These are phyloP conservation scores for Neopestalotiopsis sp. DNA, from an alignment of 2,329 filamentous ascomycete genomes.

Conservation along the genomic window DNA sequence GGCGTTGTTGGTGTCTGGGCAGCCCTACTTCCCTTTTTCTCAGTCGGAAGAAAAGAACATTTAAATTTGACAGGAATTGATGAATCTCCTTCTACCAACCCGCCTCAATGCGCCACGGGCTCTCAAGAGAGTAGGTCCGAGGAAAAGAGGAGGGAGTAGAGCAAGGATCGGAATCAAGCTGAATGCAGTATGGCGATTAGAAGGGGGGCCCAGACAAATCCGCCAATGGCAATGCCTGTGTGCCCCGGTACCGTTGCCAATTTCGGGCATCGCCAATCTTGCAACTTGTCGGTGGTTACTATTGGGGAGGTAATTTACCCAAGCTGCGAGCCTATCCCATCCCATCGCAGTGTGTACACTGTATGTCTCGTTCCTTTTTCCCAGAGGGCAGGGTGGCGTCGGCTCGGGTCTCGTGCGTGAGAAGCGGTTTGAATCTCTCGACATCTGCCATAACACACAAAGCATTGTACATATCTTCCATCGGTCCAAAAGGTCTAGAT, in stretches of 20 bases:
- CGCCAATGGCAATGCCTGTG: conserved; percentile 13
- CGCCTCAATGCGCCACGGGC: not conserved
- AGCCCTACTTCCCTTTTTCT: not conserved
- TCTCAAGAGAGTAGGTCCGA: conserved; percentile 4
- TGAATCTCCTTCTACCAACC: not conserved
- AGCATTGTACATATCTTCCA: not conserved
- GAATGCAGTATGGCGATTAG: not conserved
- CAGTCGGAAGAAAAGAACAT: not conserved
- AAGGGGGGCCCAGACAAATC: not conserved
- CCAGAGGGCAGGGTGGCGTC: not conserved
- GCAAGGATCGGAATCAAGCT: conserved; percentile 8
- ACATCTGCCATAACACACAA: not conserved
- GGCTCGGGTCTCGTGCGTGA: not conserved
- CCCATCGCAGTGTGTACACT: not conserved
- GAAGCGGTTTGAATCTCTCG: not conserved
- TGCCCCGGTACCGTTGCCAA: not conserved
- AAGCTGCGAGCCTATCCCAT: not conserved
- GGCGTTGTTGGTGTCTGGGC: not conserved
- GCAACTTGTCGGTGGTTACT: not conserved
- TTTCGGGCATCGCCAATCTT: conserved; percentile 10
- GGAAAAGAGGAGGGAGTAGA: not conserved
- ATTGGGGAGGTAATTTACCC: not conserved
- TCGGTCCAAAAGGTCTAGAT: not conserved
- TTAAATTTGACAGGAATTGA: not conserved
- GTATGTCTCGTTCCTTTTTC: not conserved